A percentile compares a stretch with the other conserved stretches of the same genome.
Evolutionary conservation across 2,329 filamentous ascomycete species (phyloP).

Genomic region (Fusarium citri): DNA sequence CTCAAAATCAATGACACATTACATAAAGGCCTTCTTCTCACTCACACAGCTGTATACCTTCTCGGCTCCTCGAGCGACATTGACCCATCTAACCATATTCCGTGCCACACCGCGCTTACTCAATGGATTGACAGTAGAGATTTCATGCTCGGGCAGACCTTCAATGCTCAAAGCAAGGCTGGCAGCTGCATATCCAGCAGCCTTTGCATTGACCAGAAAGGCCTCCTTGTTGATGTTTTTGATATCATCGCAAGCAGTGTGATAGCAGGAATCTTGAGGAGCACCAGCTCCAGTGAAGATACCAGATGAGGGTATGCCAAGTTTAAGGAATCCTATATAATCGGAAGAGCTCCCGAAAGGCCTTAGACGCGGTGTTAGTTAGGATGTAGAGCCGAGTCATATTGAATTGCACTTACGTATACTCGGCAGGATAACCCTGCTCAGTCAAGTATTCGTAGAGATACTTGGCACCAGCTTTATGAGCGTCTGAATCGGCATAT

Average conservation of each 20-base stretch:
- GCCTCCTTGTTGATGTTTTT: constrained; percentile 55
- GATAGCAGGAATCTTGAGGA: constrained; percentile 51
- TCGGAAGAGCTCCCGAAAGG: constrained; percentile 53
- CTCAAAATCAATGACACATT: background rate
- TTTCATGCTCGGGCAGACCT: constrained; percentile 43
- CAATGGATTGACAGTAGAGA: constrained; percentile 3
- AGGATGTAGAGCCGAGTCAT: too few species aligned
- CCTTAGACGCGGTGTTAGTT: constrained; percentile 20
- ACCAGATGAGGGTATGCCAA: constrained; percentile 54
- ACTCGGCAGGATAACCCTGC: constrained; percentile 48
- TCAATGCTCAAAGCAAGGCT: constrained; percentile 50
- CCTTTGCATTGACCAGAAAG: constrained; percentile 51
- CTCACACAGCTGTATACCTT: constrained; percentile 24
- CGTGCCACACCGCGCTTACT: constrained; percentile 14
- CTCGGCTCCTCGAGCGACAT: constrained; percentile 20
- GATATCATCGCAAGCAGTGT: constrained; percentile 54
- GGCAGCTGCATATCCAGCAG: constrained; percentile 64
- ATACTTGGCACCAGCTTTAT: constrained; percentile 49
- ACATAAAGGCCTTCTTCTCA: constrained; percentile 11
- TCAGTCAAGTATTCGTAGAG: constrained; percentile 50
- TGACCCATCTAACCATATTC: constrained; percentile 23
- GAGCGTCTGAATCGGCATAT: constrained; percentile 54
- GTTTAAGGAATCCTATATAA: constrained; percentile 54
- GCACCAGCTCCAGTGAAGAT: constrained; percentile 55
- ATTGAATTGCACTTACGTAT: background rate